Base-by-base conservation (phyloP, 768 basidiomycete genomes). In the Candolleomyces aberdarensis region DNA sequence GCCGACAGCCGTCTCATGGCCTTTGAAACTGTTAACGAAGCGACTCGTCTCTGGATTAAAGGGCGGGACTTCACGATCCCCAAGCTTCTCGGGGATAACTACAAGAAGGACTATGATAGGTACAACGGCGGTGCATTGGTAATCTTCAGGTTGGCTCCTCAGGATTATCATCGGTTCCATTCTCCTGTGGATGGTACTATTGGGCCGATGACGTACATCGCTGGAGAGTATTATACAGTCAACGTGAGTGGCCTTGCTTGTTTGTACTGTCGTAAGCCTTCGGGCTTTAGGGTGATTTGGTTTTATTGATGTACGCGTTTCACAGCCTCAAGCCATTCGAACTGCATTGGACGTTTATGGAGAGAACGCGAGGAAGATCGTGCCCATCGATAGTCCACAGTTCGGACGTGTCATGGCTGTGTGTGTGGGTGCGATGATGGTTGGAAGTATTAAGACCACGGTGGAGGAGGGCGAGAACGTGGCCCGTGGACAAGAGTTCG, bases 1-100 rank as follows among this genome's bases (percentile, higher is more conserved):
- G 97, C 96, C 1, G 96, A 99, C 76, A 98, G 92, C 70, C 89
- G 96, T n/a, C 82, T 97, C 62, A 95, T 98, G 89, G 85, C 89
- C 1, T 99, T 98, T 72, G 88, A 92, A 72, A 89, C 86, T 0
- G 88, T 97, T 8, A 77, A 75, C 52, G 91, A 93, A 59, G 96
- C 96, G 0, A 97, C 94, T 2, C 79, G 81, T 22, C 76, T 99
- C 0, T 99, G 96, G 96, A 96, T 98, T 76, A 98, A 98, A 69
- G 96, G 96, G 3, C 86, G 94, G 47, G 95, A 97, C 66, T 98
- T 99, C 70, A 88, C 87, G 1, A 81, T 98, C 3, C 81, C 75
- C 5, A 82, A 87, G 1, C 79, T 99, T 39, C 82, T 98, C 0
- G 96, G 96, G 0, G 89, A 92, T 3, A 76, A 74, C 11, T 94